Evolutionary conservation across 176 grass and related monocot species (phyloP), one percentile per base, ranked within the genome.

Genomic region (Raddia distichophylla): DNA sequence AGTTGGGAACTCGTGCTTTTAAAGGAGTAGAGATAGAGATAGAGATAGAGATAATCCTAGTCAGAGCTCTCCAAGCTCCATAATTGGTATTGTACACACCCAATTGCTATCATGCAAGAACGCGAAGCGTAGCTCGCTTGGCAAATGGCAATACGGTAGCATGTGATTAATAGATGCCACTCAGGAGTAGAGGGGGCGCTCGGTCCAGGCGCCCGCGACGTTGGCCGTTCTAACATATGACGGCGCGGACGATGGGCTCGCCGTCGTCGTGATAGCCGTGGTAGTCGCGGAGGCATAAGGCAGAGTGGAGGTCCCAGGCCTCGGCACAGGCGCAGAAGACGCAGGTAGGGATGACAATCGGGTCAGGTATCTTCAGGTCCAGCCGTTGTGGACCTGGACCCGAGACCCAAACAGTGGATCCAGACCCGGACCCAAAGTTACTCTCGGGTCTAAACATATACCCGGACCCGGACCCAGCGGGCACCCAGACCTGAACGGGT

Each of bases 181-280:
- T n/a, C n/a, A n/a, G n/a, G n/a, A 86, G 86, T 95, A 95, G 84
- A 98, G 88, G 5, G 96, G 86, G 7, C 79, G 91, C 50, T 98
- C 96, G 2, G 96, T 98, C 96, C 96, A 98, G 3, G 93, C 90
- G 46, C 96, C 96, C 1, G 96, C 86, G 46, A 98, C 96, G 84
- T n/a, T 98, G 96, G 0, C 96, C 96, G 62, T 98, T 98, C 84
- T 98, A 84, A 61, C 96, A 98, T 46, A 95, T 93, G 79, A 83
- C 93, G 5, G 96, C 96, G 76, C 96, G 88, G 10, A 98, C 93
- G 7, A 98, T 89, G 4, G 96, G 96, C 68, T 98, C 93, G 54
- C 96, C 93, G 55, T 98, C 96, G 44, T 98, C 93, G 82, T 98
- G 93, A 84, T 93, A 98, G 6, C 96, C 96, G 73, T 91, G 90